A percentile compares a stretch with the other conserved stretches of the same genome.
These are phyloP conservation scores for Beauveria scarabaeidicola DNA, from an alignment of 2,329 filamentous ascomycete species.

Conservation along the genomic window DNA sequence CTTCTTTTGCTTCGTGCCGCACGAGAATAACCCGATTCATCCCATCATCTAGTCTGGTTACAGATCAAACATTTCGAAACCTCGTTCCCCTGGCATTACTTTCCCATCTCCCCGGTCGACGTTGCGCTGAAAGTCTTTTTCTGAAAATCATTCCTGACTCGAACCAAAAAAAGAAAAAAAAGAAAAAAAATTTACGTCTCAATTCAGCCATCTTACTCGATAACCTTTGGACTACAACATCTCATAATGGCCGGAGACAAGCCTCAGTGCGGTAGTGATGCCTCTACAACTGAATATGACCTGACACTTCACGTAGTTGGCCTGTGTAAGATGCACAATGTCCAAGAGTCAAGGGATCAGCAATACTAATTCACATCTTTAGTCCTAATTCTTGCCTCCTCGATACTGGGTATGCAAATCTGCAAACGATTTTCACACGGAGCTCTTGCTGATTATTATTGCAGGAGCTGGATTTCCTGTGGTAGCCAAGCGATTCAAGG, in stretches of 20 bases:
- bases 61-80: not conserved
- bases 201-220: not conserved
- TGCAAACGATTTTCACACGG: not conserved
- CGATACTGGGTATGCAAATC: slow-evolving; percentile 17
- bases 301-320: slow-evolving; percentile 21
- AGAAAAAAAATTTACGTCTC: not conserved
- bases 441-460: not conserved
- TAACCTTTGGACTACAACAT: not conserved
- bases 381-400: slow-evolving; percentile 23
- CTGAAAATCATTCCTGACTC: not conserved
- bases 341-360: no score
- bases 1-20: not conserved
- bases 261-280: slow-evolving; percentile 21
- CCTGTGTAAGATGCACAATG: slow-evolving; percentile 19
- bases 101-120: not conserved
- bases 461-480: slow-evolving; percentile 43
- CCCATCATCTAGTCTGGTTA: slow-evolving; percentile 1
- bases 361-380: not conserved
- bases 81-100: not conserved
- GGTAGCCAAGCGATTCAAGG: slow-evolving; percentile 45
- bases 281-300: slow-evolving; percentile 18
- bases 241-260: slow-evolving; percentile 13
- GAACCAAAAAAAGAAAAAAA: no score
- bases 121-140: not conserved
- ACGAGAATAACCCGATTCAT: not conserved